Evolutionary conservation across 2,329 filamentous ascomycete genomes (phyloP), one percentile per base, ranked within the genome.

Genomic region (Fusarium duplospermum): DNA sequence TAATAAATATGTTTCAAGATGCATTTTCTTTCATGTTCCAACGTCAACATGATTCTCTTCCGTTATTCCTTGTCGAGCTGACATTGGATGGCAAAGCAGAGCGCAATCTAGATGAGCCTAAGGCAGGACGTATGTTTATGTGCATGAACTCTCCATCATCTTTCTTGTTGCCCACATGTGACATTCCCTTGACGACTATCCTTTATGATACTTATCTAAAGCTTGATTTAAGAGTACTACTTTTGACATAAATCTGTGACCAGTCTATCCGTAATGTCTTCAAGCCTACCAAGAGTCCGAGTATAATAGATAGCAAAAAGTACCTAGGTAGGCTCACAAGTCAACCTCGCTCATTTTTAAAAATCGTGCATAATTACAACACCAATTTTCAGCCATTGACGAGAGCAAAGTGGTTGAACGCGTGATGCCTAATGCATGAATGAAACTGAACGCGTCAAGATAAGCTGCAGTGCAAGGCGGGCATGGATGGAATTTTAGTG

Each of bases 341-440:
- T 5, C n/a, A 20, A 42, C 38, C 38, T 42, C 20, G 4, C 42
- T 47, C 14, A 18, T 10, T 24, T 47, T 47, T 18, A 5, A 10
- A 24, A 16, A 50, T 50, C 24, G 29, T 50, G 24, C 45, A 50
- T n/a, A 27, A 50, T 11, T 18, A 29, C 16, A n/a, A 11, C 16
- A 50, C 11, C 24, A 50, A n/a, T 16, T 50, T 50, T 29, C 42
- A 24, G 42, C 22, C 42, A 24, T 47, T 47, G 42, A 47, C 7
- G 42, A 47, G 42, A 47, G 9, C 7, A 47, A 50, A 27, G 22
- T 22, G 33, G 8, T 36, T 59, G 45, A 58, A 71, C 62, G 62
- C 62, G 42, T 47, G 42, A 47, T 47, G 64, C 67, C 62, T 62
- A 65, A 35, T 62, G 59, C 14, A 52, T 42, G 52, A 35, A 62